Percentiles rank a stretch among this genome's conserved stretches.
Conservation (phyloP, 257 asterid genomes). For the Solanum bulbocastanum region DNA sequence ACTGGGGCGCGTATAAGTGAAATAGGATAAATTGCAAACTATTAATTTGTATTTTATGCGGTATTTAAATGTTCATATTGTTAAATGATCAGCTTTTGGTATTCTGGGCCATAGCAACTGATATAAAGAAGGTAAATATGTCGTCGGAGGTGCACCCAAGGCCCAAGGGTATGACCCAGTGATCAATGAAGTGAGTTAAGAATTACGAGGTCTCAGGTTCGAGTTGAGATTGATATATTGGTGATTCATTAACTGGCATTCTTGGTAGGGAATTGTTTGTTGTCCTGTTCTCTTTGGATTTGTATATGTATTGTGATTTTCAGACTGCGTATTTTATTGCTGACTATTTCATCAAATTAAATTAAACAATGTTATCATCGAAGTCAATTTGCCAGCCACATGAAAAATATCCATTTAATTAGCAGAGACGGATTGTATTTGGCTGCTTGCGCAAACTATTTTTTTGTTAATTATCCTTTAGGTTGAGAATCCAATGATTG, state of each 20-base stretch:
- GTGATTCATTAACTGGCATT: not conserved
- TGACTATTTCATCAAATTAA: not conserved
- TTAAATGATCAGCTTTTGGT: not conserved
- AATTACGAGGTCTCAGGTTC: not conserved
- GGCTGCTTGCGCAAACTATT: not conserved
- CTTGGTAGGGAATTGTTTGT: not conserved
- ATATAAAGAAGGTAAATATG: not conserved
- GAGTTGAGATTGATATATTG: not conserved
- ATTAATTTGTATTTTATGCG: not conserved
- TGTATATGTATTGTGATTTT: not conserved
- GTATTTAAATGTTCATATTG: not conserved
- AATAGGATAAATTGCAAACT: not conserved
- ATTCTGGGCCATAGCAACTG: not conserved
- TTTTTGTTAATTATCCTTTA: not conserved
- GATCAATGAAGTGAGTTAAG: not conserved
- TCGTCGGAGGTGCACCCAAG: not conserved
- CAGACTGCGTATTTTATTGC: not conserved
- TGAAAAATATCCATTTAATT: not conserved
- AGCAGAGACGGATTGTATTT: not conserved
- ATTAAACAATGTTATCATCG: not conserved
- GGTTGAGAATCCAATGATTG: not conserved
- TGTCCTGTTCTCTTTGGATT: not conserved
- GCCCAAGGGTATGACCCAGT: not conserved
- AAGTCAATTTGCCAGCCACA: not conserved
- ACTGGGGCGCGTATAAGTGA: not conserved